Conservation (phyloP, 2,329 filamentous ascomycete species). For the Helotiales sp. region DNA sequence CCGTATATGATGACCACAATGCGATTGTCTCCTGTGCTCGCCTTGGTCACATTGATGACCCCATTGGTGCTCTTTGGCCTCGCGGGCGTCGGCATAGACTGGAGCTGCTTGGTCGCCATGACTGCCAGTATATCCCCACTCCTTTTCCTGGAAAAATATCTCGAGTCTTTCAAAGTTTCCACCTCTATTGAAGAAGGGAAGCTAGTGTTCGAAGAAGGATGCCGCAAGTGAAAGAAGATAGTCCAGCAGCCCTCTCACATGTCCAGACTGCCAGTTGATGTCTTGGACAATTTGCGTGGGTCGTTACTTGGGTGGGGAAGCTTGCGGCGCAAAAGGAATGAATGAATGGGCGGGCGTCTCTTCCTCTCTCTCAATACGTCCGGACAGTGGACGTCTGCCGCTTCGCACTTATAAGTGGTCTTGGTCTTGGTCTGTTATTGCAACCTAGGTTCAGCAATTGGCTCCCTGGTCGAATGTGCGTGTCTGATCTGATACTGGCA, state of each 20-base stretch:
- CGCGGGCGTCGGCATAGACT: conserved; percentile 57
- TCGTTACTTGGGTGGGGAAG: conserved; percentile 4
- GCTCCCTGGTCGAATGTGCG: conserved; percentile 28
- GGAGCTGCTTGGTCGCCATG: conserved; percentile 53
- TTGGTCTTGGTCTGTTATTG: conserved; percentile 26
- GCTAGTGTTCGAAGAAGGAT: conserved; percentile 18
- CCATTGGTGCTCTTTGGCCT: conserved; percentile 47
- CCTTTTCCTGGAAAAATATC: conserved; percentile 21
- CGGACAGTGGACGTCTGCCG: conserved; percentile 2
- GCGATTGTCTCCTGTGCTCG: conserved; percentile 56
- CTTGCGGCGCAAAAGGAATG: conserved; percentile 19
- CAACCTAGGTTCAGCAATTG: conserved; percentile 22
- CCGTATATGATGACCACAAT: conserved; percentile 73
- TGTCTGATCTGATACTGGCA: conserved; percentile 30
- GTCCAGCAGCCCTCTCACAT: conserved; percentile 31
- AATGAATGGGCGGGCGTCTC: conserved; percentile 2
- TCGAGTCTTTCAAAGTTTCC: conserved; percentile 11
- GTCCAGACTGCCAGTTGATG: conserved; percentile 20
- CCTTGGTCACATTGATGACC: conserved; percentile 42
- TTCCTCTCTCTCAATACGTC: not conserved
- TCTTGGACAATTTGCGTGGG: conserved; percentile 19
- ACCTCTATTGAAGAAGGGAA: not conserved
- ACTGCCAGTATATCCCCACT: conserved; percentile 6
- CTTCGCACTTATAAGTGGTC: conserved; percentile 21
- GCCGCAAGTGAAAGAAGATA: conserved; percentile 20